Base-by-base conservation (phyloP, 345 rosid genomes). In the Mallotus nudiflorus region DNA sequence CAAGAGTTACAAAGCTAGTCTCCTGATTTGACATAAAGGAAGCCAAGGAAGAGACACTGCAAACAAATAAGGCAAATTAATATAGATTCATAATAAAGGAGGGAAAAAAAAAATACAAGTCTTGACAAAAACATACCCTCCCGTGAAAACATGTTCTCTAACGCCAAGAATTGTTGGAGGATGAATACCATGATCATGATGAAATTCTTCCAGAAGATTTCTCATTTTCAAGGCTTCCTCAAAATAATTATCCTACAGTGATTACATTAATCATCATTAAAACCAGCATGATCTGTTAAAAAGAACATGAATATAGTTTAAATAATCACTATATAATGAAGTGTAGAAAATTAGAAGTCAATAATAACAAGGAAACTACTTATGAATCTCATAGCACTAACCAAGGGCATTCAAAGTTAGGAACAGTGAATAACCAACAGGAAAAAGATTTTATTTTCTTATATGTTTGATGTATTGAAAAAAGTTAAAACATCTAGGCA, bases 161-260 rank as follows among this genome's bases (percentile, higher is more conserved):
- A 94, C 97, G 76, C 99, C 99, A 80, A 94, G 95, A 85, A 94
- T 94, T n/a, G 97, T 90, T 72, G 99, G 88, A 75, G 92, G 82
- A 67, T 80, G 97, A 77, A 88, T 85, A 44, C 99, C 99, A 75
- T 94, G 97, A 79, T 90, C 87, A 69, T 75, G 33, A 58, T 85
- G 85, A 53, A 94, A 94, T 79, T 94, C 99, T 78, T 92, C 97
- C 65, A 94, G 87, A 68, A 94, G 96, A 85, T 94, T 94, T 80
- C 99, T 86, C 96, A 94, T 85, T 84, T 94, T 94, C 82, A 94
- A 79, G 65, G 99, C 99, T 82, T 94, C 99, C 80, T 94, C 99
- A 78, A 94, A 94, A 78, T 94, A 94, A 79, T 94, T 94, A 81
- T 94, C 99, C 99, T 94, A 57, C 49, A 70, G 39, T 67, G 7